Conservation (phyloP, 768 basidiomycete genomes). For the Tylopilus sp. region DNA sequence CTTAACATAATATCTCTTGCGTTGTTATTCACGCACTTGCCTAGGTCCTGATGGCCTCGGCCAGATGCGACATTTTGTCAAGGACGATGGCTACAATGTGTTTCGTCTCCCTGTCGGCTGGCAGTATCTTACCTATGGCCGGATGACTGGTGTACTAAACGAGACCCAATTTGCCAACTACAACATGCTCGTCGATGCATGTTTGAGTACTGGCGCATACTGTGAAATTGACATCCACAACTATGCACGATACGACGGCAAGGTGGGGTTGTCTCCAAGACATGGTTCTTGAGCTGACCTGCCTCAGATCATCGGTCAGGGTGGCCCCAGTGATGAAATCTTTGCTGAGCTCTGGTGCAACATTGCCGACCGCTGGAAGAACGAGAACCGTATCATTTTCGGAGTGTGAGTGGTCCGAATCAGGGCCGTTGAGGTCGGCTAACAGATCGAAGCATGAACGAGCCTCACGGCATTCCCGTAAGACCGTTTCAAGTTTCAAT, state of each 20-base stretch:
- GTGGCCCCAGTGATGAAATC: slow-evolving; percentile 52
- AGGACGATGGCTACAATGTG: slow-evolving; percentile 50
- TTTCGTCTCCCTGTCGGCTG: slow-evolving; percentile 62
- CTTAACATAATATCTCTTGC: background rate
- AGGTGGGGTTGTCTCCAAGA: slow-evolving; percentile 21
- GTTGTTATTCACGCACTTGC: background rate
- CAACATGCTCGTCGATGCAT: slow-evolving; percentile 41
- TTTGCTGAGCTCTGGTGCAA: slow-evolving; percentile 53
- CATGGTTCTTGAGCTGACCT: background rate
- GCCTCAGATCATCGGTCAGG: slow-evolving; percentile 54
- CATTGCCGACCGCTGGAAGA: slow-evolving; percentile 49
- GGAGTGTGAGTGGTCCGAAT: slow-evolving; percentile 38
- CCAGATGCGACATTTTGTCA: slow-evolving; percentile 63
- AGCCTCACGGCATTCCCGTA: slow-evolving; percentile 54
- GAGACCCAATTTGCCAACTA: slow-evolving; percentile 45
- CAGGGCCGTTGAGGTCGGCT: background rate
- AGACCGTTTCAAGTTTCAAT: slow-evolving; percentile 1
- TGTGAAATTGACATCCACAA: slow-evolving; percentile 62
- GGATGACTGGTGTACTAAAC: slow-evolving; percentile 40
- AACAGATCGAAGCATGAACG: slow-evolving; percentile 48
- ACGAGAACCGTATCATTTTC: slow-evolving; percentile 42
- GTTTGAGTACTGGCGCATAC: slow-evolving; percentile 46
- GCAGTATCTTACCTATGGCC: slow-evolving; percentile 47
- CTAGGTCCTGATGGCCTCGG: slow-evolving; percentile 26
- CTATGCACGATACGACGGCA: slow-evolving; percentile 54